These are phyloP conservation scores for bread wheat (Triticum aestivum) DNA, from an alignment of 176 grass and related monocot species.

Conservation along the genomic window DNA sequence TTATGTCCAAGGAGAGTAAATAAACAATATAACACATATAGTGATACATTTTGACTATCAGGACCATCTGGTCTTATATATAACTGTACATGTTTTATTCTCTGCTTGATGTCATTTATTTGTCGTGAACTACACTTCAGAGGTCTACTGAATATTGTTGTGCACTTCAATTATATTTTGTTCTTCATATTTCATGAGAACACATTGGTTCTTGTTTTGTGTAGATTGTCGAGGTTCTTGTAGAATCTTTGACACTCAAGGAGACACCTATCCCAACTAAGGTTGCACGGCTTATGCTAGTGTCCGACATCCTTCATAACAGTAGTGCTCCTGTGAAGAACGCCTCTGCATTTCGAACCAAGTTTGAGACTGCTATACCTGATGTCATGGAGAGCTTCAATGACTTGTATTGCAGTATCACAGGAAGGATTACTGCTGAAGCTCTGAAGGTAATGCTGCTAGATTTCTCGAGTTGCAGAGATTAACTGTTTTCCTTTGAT, in stretches of 20 bases:
- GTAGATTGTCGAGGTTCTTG: constrained; percentile 95
- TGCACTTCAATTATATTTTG: not conserved
- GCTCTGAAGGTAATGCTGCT: constrained; percentile 73
- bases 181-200: constrained; percentile 11
- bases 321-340: constrained; percentile 98
- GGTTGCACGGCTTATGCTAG: constrained; percentile 96
- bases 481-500: constrained; percentile 23
- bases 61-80: not conserved
- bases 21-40: not conserved
- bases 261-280: constrained; percentile 95
- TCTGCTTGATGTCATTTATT: constrained; percentile 5
- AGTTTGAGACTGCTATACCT: constrained; percentile 88
- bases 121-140: not conserved
- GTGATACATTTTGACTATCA: not conserved
- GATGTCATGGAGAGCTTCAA: constrained; percentile 98
- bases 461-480: not conserved
- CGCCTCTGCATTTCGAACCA: constrained; percentile 95
- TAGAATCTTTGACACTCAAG: constrained; percentile 92
- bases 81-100: not conserved
- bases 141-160: not conserved
- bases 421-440: constrained; percentile 98
- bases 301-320: constrained; percentile 98
- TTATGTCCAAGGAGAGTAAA: not conserved
- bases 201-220: constrained; percentile 29
- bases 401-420: constrained; percentile 88